phyloP scores from a whole-genome alignment of 208 protist genomes.

The Kentomonas sorsogonicus region DNA sequence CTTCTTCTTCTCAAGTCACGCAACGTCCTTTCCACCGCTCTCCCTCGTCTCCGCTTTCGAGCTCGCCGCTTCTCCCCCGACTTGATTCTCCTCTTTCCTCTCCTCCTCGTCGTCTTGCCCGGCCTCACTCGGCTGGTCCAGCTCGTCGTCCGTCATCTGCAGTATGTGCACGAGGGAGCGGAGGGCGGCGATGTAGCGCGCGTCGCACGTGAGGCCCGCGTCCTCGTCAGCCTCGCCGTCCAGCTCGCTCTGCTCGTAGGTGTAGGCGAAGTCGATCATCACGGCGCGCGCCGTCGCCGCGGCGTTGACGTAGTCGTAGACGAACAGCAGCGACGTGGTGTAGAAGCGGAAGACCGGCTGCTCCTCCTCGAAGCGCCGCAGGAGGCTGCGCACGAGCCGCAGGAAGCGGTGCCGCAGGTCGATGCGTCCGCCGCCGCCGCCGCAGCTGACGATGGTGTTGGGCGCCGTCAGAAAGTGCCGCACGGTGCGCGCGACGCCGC shows the following conservation, averaged over 20 bases:
- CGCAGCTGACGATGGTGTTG: constrained; percentile 38
- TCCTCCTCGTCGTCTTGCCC: no score
- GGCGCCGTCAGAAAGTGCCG: constrained; percentile 38
- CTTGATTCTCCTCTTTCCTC: no score
- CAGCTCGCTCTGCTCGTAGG: constrained; percentile 76
- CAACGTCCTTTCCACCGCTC: no score
- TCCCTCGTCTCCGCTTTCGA: no score
- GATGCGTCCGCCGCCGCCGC: constrained; percentile 16
- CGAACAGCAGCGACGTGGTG: constrained; percentile 84
- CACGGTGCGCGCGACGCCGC: no score
- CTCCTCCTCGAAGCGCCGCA: constrained; percentile 42
- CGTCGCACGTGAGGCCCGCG: constrained; percentile 45
- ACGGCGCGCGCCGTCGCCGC: constrained; percentile 56
- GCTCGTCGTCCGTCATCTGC: no score
- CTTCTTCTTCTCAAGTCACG: no score
- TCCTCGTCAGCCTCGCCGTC: constrained; percentile 46
- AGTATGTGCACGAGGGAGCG: constrained; percentile 62
- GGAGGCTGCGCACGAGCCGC: constrained; percentile 42
- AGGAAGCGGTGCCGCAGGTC: constrained; percentile 32
- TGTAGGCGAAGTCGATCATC: constrained; percentile 89
- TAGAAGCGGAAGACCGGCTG: constrained; percentile 76
- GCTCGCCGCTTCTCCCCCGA: no score
- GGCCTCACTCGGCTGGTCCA: no score
- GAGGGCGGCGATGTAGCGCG: constrained; percentile 72
- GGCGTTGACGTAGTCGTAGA: constrained; percentile 75